Evolutionary conservation across 495 filamentous ascomycete genomes (phyloP), one percentile per base, ranked within the genome.

Genomic region (Rhypophila decipiens): DNA sequence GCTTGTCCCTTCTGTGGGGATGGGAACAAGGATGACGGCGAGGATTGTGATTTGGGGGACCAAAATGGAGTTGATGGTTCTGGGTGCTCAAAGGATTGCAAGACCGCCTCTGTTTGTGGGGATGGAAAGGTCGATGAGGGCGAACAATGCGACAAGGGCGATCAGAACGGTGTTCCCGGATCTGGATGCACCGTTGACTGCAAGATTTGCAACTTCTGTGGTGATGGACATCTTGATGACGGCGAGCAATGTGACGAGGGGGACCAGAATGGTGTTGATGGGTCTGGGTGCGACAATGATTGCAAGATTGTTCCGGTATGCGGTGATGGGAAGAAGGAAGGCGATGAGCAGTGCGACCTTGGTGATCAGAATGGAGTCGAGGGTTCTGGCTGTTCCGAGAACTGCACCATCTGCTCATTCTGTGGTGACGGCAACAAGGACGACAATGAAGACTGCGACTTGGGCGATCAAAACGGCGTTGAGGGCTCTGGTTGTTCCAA

Each of bases 231-330:
- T 15, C 12, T 18, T 1, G 52, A 55, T 9, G 18, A 10, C 8
- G 43, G 42, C 2, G 52, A 55, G 24, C 38, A 56, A 17, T 56
- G 53, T 40, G 52, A 55, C 20, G 13, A 33, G 1, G 52, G 52
- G 5, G 20, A 21, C 20, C 19, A 5, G 21, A 57, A 57, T 42
- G 54, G 54, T 10, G 29, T 43, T 23, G 27, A 10, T 3, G 21
- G 24, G 22, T 50, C 49, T 0, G 46, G 46, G 3, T 57, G 54
- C 39, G 44, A 49, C 19, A 40, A 34, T 11, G 38, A 49, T 13
- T 57, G 54, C 27, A 52, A 39, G 23, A 24, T n/a, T n/a, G n/a
- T n/a, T n/a, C n/a, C n/a, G n/a, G n/a, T n/a, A n/a, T 54, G 46
- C 15, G 46, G 51, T 11, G 36, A 54, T 24, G 51, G 41, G 5